Conservation (phyloP, 306 rosid genomes). For the Ceratonia siliqua region DNA sequence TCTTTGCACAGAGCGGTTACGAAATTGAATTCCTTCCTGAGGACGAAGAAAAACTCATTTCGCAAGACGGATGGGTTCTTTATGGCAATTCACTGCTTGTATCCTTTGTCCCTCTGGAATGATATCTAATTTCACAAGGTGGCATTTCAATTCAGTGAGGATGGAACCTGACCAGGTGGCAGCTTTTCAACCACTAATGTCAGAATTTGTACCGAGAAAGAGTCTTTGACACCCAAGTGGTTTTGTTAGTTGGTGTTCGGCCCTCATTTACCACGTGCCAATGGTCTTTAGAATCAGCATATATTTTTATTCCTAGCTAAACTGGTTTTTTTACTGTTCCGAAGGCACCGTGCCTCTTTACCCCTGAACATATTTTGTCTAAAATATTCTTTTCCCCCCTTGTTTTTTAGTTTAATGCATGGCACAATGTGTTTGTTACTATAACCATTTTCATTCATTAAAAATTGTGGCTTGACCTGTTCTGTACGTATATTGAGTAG, state of each 20-base stretch:
- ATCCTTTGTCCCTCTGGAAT: constrained; percentile 47
- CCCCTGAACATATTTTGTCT: constrained; percentile 16
- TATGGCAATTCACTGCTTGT: constrained; percentile 29
- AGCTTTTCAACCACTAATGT: constrained; percentile 30
- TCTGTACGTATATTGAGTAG: not conserved
- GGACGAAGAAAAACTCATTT: constrained; percentile 47
- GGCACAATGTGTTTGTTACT: constrained; percentile 4
- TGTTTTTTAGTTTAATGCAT: not conserved
- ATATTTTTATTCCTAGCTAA: constrained; percentile 28
- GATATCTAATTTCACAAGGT: constrained; percentile 36
- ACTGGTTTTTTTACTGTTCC: constrained; percentile 13
- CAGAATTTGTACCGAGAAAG: constrained; percentile 20
- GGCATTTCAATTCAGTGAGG: constrained; percentile 30
- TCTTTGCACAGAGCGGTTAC: constrained; percentile 37
- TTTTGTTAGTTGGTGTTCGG: constrained; percentile 37
- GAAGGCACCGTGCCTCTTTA: constrained; percentile 8
- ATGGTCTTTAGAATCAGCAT: constrained; percentile 42
- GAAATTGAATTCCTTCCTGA: constrained; percentile 38
- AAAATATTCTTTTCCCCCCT: constrained; percentile 8
- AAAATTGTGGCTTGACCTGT: not conserved
- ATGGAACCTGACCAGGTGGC: constrained; percentile 30
- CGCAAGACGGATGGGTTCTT: constrained; percentile 33
- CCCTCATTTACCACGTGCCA: constrained; percentile 30
- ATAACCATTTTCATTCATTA: not conserved
- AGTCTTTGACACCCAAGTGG: constrained; percentile 36